Base-by-base conservation (phyloP, 2,329 filamentous ascomycete species). In the Diaporthe ampelina region DNA sequence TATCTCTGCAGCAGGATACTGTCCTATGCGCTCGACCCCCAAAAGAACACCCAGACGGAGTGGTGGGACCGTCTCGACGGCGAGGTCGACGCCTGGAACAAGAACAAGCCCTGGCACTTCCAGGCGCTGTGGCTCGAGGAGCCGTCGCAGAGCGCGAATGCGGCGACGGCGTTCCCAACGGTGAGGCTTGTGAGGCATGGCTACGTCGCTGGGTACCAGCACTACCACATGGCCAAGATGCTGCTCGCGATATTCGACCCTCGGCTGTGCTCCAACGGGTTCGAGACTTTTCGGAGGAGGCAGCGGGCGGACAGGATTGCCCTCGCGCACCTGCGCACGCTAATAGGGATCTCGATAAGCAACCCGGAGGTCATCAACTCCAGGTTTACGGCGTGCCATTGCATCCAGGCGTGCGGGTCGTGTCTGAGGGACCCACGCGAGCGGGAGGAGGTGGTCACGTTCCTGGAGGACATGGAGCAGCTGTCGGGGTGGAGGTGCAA, bases 241-340 rank as follows among this genome's bases (percentile, higher is more conserved):
- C 77, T 86, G 9, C 80, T 81, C 0, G 79, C 79, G 1, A 83
- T 84, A 7, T 84, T 86, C 58, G 81, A 86, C 54, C 85, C 85
- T 0, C 75, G 77, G 5, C 59, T 78, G 1, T 80, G 78, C 59
- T 77, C 76, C 24, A 78, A 79, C 1, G 77, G 79, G 13, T 76
- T 80, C 2, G 76, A 78, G 1, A 77, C 79, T 0, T 79, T 80
- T 40, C 71, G 76, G 1, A 45, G 54, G 19, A 76, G 79, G 45
- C 71, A 73, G 11, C 37, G 74, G 3, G 76, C 78, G 2, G 78
- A 80, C 48, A 79, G 77, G 70, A 48, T 74, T 11, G 79, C 77
- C 1, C 74, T 78, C 7, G 73, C 76, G 24, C 77, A 79, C 50
- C 75, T 81, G 11, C 75, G 79, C 4, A 74, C 77, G 1, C 45